Evolutionary conservation across 2,329 filamentous ascomycete species (phyloP), one percentile per base, ranked within the genome.

Genomic region (Cladobotryum protrusum): DNA sequence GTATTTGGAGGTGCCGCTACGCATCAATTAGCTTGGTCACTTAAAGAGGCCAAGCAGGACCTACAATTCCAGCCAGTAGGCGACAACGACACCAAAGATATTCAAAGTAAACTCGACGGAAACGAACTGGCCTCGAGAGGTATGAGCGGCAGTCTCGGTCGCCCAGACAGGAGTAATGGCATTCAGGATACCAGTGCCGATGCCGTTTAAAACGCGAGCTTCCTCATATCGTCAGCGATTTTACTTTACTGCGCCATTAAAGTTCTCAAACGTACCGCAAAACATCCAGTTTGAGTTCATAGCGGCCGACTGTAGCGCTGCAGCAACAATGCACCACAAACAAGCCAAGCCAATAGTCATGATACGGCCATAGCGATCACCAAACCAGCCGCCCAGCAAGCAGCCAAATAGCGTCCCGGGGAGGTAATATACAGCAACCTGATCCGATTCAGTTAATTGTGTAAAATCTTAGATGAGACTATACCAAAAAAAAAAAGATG

Each of bases 21-120:
- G 19, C 8, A 11, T 18, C 5, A 12, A 14, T 50, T 35, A 50
- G 45, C n/a, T 17, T 11, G 8, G 4, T 5, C 2, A 7, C 12
- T 14, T n/a, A 7, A 7, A 9, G 11, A 9, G 12, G 24, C 24
- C 11, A 13, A 11, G 13, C 3, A 2, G 5, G 18, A 53, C 61
- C 58, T 43, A 64, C 63, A 78, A 82, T 56, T 75, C 72, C 6
- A 76, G 63, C 81, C 81, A 85, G 56, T 86, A 86, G 3, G 67
- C 67, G 3, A 70, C 64, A 0, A 83, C 78, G 1, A 87, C 82
- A 58, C 84, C 84, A 43, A 86, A 81, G 53, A 87, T 87, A 60
- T 88, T 89, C 8, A 87, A 65, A 0, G 83, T 87, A 54, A 89
- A 88, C 58, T 88, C 85, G 48, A 86, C 82, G 9, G 83, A 81